These are phyloP conservation scores for Penicillium goetzii DNA, from an alignment of 495 filamentous ascomycete species.

Conservation along the genomic window DNA sequence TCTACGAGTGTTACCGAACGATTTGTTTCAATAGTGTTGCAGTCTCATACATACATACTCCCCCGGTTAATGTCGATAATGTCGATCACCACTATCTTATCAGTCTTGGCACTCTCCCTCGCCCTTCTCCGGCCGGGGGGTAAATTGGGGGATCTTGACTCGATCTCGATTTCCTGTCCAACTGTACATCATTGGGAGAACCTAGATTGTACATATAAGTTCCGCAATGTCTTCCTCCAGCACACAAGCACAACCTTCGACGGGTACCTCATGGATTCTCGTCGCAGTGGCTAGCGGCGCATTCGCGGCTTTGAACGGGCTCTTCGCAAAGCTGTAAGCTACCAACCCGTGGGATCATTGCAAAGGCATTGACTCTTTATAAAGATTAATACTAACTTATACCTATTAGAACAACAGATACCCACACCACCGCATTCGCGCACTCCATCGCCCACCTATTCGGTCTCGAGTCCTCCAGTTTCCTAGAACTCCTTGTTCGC, in stretches of 20 bases:
- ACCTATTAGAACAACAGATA: conserved; percentile 73
- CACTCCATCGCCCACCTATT: conserved; percentile 63
- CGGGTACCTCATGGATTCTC: conserved; percentile 65
- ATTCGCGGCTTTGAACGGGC: conserved; percentile 91
- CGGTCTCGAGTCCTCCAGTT: conserved; percentile 49
- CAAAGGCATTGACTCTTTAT: not conserved
- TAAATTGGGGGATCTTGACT: not conserved
- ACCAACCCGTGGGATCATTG: conserved; percentile 8
- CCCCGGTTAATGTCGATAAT: too few relatives aligned
- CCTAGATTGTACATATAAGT: not conserved
- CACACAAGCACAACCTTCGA: conserved; percentile 13
- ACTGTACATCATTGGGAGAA: not conserved
- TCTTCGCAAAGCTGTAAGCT: conserved; percentile 91
- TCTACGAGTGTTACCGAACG: not conserved
- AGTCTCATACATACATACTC: not conserved
- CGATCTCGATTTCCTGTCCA: not conserved
- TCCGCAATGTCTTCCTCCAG: conserved; percentile 22
- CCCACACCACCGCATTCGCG: conserved; percentile 74
- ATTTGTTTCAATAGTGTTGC: not conserved
- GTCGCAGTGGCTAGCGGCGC: conserved; percentile 83
- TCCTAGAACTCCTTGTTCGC: conserved; percentile 69
- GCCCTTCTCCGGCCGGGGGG: conserved; percentile 5
- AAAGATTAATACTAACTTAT: conserved; percentile 10
- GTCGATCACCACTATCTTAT: conserved; percentile 16
- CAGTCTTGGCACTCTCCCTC: conserved; percentile 22